Evolutionary conservation across 2,329 filamentous ascomycete genomes (phyloP).

Genomic region (Madurella mycetomatis): DNA sequence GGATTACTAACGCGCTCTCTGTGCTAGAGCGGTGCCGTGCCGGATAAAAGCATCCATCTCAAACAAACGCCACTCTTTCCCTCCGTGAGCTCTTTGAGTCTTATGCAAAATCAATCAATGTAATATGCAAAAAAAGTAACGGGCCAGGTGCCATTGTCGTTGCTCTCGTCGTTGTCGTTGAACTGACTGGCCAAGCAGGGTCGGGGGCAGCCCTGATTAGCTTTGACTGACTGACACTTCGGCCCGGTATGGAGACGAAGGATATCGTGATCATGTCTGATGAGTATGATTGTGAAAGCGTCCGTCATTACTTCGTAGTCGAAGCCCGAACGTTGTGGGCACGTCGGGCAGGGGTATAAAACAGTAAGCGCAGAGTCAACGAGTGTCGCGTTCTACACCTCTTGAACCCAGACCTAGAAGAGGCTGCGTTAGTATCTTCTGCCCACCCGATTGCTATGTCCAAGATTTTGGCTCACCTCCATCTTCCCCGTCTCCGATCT

Average conservation of each 20-base stretch:
- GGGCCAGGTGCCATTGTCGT: background rate
- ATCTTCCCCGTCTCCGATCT: conserved; percentile 83
- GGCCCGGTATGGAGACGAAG: background rate
- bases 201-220: background rate
- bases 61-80: background rate
- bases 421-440: conserved; percentile 20
- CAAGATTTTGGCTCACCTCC: conserved; percentile 63
- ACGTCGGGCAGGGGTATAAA: conserved; percentile 16
- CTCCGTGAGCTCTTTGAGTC: background rate
- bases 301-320: conserved; percentile 17
- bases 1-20: background rate
- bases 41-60: background rate
- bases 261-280: background rate
- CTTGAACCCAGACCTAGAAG: conserved; percentile 33
- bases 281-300: conserved; percentile 1
- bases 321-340: background rate
- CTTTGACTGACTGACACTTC: background rate
- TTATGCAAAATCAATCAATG: background rate
- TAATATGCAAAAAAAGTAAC: background rate
- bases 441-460: background rate
- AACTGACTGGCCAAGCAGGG: background rate
- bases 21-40: background rate
- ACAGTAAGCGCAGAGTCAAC: conserved; percentile 1
- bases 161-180: background rate
- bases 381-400: conserved; percentile 24